These are phyloP conservation scores for Colletotrichum viniferum DNA, from an alignment of 2,329 filamentous ascomycete species.

Conservation along the genomic window DNA sequence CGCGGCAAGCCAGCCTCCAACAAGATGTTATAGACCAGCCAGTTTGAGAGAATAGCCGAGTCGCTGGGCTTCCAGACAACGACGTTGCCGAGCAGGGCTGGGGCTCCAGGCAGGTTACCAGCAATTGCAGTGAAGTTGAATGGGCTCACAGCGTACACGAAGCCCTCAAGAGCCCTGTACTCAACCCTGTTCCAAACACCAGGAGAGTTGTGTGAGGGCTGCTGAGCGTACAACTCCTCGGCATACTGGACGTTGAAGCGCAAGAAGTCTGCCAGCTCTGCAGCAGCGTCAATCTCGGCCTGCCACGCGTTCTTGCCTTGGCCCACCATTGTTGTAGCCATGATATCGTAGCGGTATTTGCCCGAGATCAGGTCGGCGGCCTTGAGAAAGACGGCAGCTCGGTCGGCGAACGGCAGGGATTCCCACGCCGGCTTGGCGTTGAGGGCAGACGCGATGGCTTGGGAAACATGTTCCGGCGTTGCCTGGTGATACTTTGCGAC, in stretches of 20 bases:
- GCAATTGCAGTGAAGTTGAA: conserved; percentile 99
- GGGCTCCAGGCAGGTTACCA: conserved; percentile 82
- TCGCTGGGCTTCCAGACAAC: conserved; percentile 98
- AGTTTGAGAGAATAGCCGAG: conserved; percentile 86
- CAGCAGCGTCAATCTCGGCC: conserved; percentile 96
- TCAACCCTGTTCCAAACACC: conserved; percentile 93
- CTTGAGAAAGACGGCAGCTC: conserved; percentile 93
- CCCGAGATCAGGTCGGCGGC: conserved; percentile 87
- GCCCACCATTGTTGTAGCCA: conserved; percentile 94
- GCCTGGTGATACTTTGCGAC: conserved; percentile 89
- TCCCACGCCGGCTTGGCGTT: conserved; percentile 90
- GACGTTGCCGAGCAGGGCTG: conserved; percentile 91
- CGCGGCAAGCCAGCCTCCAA: conserved; percentile 88
- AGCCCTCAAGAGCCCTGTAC: conserved; percentile 88
- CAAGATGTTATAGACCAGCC: conserved; percentile 87
- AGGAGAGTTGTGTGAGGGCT: conserved; percentile 81
- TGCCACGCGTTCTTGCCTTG: conserved; percentile 99
- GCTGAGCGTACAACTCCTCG: conserved; percentile 85
- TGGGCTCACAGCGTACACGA: conserved; percentile 91
- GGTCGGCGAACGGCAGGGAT: conserved; percentile 83
- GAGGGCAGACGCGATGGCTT: conserved; percentile 83
- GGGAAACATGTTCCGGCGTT: conserved; percentile 67
- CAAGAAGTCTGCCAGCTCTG: conserved; percentile 91
- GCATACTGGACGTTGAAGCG: conserved; percentile 95
- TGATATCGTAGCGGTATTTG: conserved; percentile 96